Percentiles rank a stretch among this genome's conserved stretches.
These are phyloP conservation scores for Erysimum cheiri DNA, from an alignment of 441 rosid species.

Conservation along the genomic window DNA sequence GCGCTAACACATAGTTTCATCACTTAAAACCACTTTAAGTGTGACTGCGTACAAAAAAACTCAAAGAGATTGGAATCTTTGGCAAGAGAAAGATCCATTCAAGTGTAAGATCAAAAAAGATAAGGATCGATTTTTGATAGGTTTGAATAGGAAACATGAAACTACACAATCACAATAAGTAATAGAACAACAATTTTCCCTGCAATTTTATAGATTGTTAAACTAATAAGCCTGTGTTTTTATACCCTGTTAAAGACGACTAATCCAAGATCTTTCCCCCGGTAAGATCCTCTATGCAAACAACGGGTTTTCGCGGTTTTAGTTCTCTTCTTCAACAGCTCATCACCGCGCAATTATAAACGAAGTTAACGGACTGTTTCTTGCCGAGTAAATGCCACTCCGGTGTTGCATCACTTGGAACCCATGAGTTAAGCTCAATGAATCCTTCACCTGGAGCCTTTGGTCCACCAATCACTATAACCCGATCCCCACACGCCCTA, in stretches of 20 bases:
- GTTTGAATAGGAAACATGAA: constrained; percentile 30
- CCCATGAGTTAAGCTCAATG: constrained; percentile 78
- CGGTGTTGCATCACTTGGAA: constrained; percentile 61
- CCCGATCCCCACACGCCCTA: constrained; percentile 73
- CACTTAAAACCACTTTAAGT: constrained; percentile 22
- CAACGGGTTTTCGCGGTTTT: constrained; percentile 14
- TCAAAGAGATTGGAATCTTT: not conserved
- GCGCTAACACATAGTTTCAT: constrained; percentile 3
- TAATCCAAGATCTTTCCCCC: constrained; percentile 19
- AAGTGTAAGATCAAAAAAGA: constrained; percentile 29
- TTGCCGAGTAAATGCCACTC: constrained; percentile 70
- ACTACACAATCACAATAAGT: constrained; percentile 38
- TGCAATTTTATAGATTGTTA: not conserved
- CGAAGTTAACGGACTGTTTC: constrained; percentile 63
- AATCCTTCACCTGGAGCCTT: constrained; percentile 56
- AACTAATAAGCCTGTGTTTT: constrained; percentile 37
- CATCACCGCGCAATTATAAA: constrained; percentile 87
- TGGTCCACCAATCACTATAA: constrained; percentile 74
- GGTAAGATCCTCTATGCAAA: constrained; percentile 8
- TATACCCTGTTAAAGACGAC: constrained; percentile 29
- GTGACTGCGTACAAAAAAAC: not conserved
- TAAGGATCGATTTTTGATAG: not conserved
- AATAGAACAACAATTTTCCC: constrained; percentile 11
- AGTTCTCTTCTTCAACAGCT: constrained; percentile 58
- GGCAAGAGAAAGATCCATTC: constrained; percentile 32